Evolutionary conservation across 1,139 yeast species (phyloP).

Genomic region (Fermentozyma sake): DNA sequence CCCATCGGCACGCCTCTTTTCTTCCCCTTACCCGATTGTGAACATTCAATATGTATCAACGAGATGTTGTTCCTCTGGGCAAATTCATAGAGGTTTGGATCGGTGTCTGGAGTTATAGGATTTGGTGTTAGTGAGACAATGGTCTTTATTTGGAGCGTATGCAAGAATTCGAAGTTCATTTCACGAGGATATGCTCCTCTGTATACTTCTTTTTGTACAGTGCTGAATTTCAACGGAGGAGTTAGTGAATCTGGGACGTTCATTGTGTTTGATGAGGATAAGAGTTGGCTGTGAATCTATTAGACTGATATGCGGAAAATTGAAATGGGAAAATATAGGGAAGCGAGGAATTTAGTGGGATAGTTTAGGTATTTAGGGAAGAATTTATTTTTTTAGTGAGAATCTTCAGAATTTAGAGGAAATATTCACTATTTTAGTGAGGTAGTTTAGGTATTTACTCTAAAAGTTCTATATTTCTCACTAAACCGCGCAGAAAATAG

Average conservation of each 20-base stretch:
- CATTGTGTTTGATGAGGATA: not conserved
- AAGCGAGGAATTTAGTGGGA: not conserved
- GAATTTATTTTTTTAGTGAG: not conserved
- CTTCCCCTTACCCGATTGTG: conserved; percentile 66
- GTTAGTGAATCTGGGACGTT: conserved; percentile 42
- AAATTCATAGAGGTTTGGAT: conserved; percentile 47
- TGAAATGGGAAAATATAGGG: too few relatives aligned
- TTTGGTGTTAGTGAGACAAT: conserved; percentile 78
- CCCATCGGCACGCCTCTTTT: conserved; percentile 78
- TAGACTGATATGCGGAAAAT: too few relatives aligned
- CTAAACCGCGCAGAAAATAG: too few relatives aligned
- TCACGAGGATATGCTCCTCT: conserved; percentile 87
- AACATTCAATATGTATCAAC: conserved; percentile 63
- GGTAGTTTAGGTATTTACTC: too few relatives aligned
- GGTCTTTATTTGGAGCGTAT: conserved; percentile 61
- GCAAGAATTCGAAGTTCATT: conserved; percentile 68
- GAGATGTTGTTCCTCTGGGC: conserved; percentile 44
- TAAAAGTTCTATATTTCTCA: too few relatives aligned
- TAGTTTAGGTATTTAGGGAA: not conserved
- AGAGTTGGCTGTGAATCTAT: too few relatives aligned
- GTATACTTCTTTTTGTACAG: conserved; percentile 65
- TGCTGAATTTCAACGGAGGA: conserved; percentile 78
- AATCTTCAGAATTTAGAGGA: not conserved
- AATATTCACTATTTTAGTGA: too few relatives aligned
- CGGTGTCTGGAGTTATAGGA: conserved; percentile 55